Conservation (phyloP, 495 filamentous ascomycete genomes). For the Penicillium dipodomyicola region DNA sequence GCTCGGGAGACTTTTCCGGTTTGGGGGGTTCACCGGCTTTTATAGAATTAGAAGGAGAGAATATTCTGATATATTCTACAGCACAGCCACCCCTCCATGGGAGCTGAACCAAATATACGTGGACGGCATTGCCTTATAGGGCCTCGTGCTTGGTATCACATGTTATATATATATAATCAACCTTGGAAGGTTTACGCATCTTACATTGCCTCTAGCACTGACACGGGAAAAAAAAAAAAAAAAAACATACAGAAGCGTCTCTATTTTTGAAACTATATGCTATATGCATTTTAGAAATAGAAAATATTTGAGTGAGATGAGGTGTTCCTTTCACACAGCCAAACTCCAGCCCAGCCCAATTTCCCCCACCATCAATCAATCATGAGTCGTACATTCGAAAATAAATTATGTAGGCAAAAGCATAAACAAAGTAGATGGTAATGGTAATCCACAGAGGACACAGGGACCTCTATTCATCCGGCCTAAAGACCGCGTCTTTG, state of each 20-base stretch:
- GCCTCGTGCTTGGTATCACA: not conserved
- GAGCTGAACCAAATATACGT: not conserved
- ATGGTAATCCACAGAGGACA: not conserved
- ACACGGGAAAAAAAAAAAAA: not conserved
- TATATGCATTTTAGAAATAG: conserved; percentile 15
- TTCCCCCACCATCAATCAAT: conserved; percentile 6
- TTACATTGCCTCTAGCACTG: not conserved
- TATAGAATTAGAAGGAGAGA: not conserved
- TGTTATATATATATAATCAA: not conserved
- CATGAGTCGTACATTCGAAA: conserved; percentile 16
- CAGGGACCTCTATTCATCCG: conserved; percentile 31
- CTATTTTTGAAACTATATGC: not conserved
- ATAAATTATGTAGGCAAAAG: conserved; percentile 10
- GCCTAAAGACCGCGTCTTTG: conserved; percentile 69
- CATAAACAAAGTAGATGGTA: conserved; percentile 2
- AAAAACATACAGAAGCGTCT: not conserved
- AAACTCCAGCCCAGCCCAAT: conserved; percentile 16
- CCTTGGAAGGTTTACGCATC: not conserved
- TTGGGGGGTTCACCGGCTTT: not conserved
- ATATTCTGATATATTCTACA: not conserved
- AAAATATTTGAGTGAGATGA: conserved; percentile 5
- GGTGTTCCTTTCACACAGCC: conserved; percentile 9
- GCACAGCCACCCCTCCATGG: not conserved
- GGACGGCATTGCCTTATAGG: too few relatives aligned
- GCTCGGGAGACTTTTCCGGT: conserved; percentile 5